A percentile compares a stretch with the other conserved stretches of the same genome.
These are phyloP conservation scores for Botrytis paeoniae DNA, from an alignment of 2,329 filamentous ascomycete genomes.

Conservation along the genomic window DNA sequence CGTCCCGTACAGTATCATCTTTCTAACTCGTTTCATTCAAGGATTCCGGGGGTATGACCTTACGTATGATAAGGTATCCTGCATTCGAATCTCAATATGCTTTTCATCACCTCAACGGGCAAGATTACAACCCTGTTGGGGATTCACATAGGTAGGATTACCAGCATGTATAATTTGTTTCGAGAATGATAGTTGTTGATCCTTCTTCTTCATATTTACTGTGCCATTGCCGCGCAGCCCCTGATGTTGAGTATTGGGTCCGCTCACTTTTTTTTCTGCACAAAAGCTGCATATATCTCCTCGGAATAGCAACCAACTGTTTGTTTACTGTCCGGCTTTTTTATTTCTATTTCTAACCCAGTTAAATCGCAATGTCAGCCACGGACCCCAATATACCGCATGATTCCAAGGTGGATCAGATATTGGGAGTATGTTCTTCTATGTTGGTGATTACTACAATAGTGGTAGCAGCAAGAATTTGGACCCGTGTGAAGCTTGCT, in stretches of 20 bases:
- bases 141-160: not conserved
- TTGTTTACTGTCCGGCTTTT: not conserved
- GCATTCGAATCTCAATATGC: not conserved
- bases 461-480: slow-evolving; percentile 9
- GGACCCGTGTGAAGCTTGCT: slow-evolving; percentile 1
- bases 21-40: not conserved
- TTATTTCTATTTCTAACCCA: not conserved
- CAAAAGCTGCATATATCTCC: slow-evolving; percentile 1
- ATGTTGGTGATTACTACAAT: slow-evolving; percentile 14
- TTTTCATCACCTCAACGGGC: not conserved
- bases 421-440: slow-evolving; percentile 13
- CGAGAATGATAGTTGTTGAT: not conserved
- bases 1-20: not conserved
- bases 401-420: slow-evolving; percentile 13
- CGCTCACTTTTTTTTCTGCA: not conserved
- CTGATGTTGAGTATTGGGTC: not conserved
- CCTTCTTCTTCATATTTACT: not conserved
- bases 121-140: not conserved
- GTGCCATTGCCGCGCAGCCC: not conserved
- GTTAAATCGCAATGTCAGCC: not conserved
- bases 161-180: not conserved
- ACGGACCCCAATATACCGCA: not conserved
- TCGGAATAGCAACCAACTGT: not conserved
- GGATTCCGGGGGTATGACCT: not conserved
- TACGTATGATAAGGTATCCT: not conserved